Percentiles rank a stretch among this genome's conserved stretches.
Conservation (phyloP, 169 alveolate species). For the Cryptosporidium sp. region DNA sequence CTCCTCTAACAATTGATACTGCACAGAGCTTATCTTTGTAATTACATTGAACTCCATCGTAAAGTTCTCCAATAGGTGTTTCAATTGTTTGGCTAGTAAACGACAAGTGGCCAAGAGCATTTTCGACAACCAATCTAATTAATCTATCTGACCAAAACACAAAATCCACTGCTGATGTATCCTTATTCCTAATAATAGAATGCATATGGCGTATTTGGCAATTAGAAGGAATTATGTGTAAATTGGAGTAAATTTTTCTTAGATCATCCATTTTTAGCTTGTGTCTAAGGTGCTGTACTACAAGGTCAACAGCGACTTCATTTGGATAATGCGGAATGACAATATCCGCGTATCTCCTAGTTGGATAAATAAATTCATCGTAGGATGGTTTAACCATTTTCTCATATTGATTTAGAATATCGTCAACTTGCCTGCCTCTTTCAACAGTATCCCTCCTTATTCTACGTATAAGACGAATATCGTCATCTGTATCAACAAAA, state of each 20-base stretch:
- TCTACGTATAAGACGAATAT: conserved; percentile 84
- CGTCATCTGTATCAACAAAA: conserved; percentile 87
- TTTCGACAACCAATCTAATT: conserved; percentile 74
- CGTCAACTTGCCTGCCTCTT: conserved; percentile 81
- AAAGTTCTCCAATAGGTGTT: conserved; percentile 72
- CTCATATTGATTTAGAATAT: conserved; percentile 79
- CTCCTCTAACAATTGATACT: conserved; percentile 73
- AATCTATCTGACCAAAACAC: conserved; percentile 76
- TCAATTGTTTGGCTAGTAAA: conserved; percentile 60
- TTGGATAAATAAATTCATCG: conserved; percentile 85
- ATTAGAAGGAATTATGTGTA: conserved; percentile 70
- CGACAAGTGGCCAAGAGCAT: conserved; percentile 70
- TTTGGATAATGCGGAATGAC: conserved; percentile 80
- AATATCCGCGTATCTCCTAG: conserved; percentile 84
- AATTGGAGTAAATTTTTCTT: conserved; percentile 61
- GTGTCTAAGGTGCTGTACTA: conserved; percentile 72
- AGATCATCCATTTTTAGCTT: conserved; percentile 70
- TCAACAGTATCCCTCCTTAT: conserved; percentile 77
- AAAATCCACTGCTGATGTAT: conserved; percentile 64
- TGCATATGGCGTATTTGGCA: conserved; percentile 76
- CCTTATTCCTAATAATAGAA: conserved; percentile 61
- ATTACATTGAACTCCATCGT: conserved; percentile 62
- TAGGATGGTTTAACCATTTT: conserved; percentile 82
- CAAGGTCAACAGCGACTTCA: conserved; percentile 77
- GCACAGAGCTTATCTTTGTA: conserved; percentile 73